Evolutionary conservation across 495 filamentous ascomycete species (phyloP).

Genomic region (Sporormia fimetaria): DNA sequence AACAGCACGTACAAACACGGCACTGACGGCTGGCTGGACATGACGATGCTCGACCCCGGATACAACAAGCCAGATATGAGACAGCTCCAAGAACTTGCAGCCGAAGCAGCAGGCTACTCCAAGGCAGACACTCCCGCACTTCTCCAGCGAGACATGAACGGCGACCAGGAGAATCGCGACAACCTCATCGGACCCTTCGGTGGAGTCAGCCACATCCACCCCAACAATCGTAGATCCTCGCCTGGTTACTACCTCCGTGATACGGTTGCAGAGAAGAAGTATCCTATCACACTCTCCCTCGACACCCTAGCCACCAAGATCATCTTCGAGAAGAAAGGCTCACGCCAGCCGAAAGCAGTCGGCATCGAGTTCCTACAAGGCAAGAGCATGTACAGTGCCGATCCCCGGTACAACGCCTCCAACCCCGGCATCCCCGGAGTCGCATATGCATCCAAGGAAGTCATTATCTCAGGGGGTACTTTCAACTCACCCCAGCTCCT

Average conservation of each 20-base stretch:
- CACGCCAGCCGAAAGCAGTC: slow-evolving; percentile 41
- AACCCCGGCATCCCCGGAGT: slow-evolving; percentile 7
- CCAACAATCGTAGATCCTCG: slow-evolving; percentile 2
- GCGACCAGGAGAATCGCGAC: slow-evolving; percentile 11
- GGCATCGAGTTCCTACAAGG: slow-evolving; percentile 56
- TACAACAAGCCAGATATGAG: slow-evolving; percentile 5
- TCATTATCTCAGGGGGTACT: slow-evolving; percentile 20
- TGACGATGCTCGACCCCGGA: slow-evolving; percentile 14
- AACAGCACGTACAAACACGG: slow-evolving; percentile 15
- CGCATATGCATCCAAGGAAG: slow-evolving; percentile 17
- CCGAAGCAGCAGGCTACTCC: slow-evolving; percentile 6
- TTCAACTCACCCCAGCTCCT: slow-evolving; percentile 25
- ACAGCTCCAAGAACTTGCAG: slow-evolving; percentile 1
- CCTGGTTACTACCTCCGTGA: slow-evolving; percentile 28
- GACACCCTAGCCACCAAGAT: slow-evolving; percentile 53
- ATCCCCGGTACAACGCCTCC: slow-evolving; percentile 32
- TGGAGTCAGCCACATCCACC: slow-evolving; percentile 16
- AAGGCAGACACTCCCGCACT: slow-evolving; percentile 2
- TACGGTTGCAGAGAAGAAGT: slow-evolving; percentile 31
- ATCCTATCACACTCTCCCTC: slow-evolving; percentile 47
- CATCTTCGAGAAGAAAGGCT: slow-evolving; percentile 38
- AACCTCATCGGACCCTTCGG: slow-evolving; percentile 14
- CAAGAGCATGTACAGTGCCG: slow-evolving; percentile 47
- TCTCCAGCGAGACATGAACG: slow-evolving; percentile 14
- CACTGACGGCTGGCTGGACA: slow-evolving; percentile 16